A percentile compares a stretch with the other conserved stretches of the same genome.
phyloP scores from a whole-genome alignment of 257 asterid species.

The Henckelia pumila region DNA sequence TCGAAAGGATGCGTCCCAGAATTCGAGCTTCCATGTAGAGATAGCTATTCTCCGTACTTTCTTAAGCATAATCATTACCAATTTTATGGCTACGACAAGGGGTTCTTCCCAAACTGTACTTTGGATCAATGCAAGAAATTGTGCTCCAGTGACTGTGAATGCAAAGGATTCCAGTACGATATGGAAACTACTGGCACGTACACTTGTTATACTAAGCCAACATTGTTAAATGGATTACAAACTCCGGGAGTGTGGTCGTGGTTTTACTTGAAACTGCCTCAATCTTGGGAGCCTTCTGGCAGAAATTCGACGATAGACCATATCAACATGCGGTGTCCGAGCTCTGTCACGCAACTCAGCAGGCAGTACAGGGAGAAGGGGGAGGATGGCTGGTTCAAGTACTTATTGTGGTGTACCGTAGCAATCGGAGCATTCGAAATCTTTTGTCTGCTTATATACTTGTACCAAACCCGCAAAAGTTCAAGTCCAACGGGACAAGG shows the following conservation, averaged over 20 bases:
- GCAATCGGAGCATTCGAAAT: slow-evolving; percentile 29
- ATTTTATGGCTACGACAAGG: slow-evolving; percentile 41
- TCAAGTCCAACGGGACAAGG: slow-evolving; percentile 5
- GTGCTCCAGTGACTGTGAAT: slow-evolving; percentile 31
- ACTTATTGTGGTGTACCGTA: slow-evolving; percentile 24
- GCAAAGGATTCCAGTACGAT: slow-evolving; percentile 40
- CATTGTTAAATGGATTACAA: slow-evolving; percentile 33
- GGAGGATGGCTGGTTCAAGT: slow-evolving; percentile 17
- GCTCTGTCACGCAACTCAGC: background rate
- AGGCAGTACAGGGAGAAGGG: slow-evolving; percentile 16
- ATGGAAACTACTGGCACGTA: background rate
- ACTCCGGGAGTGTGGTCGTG: background rate
- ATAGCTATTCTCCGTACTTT: slow-evolving; percentile 10
- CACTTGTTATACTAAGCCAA: slow-evolving; percentile 30
- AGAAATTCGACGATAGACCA: background rate
- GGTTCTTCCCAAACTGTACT: slow-evolving; percentile 18
- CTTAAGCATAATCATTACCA: slow-evolving; percentile 28
- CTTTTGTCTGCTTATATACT: slow-evolving; percentile 26
- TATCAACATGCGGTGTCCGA: slow-evolving; percentile 1
- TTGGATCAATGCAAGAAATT: slow-evolving; percentile 23
- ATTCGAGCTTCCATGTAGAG: slow-evolving; percentile 24
- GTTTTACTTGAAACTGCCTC: slow-evolving; percentile 24
- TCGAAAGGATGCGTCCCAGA: slow-evolving; percentile 38
- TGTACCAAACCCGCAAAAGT: slow-evolving; percentile 20
- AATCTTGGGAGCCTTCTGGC: background rate